Evolutionary conservation across 2,329 filamentous ascomycete species (phyloP).

Genomic region (Coniochaeta prunicola): DNA sequence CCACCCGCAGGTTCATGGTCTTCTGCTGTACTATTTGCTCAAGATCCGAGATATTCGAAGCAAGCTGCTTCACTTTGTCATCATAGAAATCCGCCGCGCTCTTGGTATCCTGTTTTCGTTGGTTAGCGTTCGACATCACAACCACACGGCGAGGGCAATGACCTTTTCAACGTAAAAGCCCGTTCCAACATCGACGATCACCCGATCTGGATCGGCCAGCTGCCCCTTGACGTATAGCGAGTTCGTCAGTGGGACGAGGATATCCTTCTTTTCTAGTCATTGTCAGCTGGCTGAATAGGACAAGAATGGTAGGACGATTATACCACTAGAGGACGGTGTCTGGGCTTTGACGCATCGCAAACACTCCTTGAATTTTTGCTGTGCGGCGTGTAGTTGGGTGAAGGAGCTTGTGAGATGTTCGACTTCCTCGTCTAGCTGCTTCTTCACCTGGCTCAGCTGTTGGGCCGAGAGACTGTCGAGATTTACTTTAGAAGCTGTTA

Average conservation of each 20-base stretch:
- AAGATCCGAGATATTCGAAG: slow-evolving; percentile 46
- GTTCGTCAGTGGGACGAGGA: slow-evolving; percentile 90
- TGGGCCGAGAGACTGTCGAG: slow-evolving; percentile 72
- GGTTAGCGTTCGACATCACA: neutral
- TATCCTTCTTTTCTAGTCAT: slow-evolving; percentile 37
- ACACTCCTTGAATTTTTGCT: slow-evolving; percentile 88
- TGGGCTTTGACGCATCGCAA: slow-evolving; percentile 61
- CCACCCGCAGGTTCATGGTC: slow-evolving; percentile 73
- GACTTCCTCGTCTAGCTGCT: slow-evolving; percentile 92
- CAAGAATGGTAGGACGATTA: neutral
- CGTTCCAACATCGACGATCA: slow-evolving; percentile 88
- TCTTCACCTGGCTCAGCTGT: slow-evolving; percentile 87
- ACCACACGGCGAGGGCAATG: neutral
- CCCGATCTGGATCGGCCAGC: slow-evolving; percentile 65
- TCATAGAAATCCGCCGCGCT: slow-evolving; percentile 51
- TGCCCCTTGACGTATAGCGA: slow-evolving; percentile 89
- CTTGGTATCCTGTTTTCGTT: slow-evolving; percentile 34
- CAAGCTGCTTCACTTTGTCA: slow-evolving; percentile 45
- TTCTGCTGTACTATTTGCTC: slow-evolving; percentile 59
- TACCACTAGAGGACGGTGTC: slow-evolving; percentile 20
- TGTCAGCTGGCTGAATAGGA: neutral
- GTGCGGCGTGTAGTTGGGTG: slow-evolving; percentile 80
- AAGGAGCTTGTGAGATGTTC: slow-evolving; percentile 90
- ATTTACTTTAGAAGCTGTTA: slow-evolving; percentile 33
- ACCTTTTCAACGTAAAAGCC: slow-evolving; percentile 95